These are phyloP conservation scores for Eutrema salsugineum DNA, from an alignment of 441 rosid species.

Conservation along the genomic window DNA sequence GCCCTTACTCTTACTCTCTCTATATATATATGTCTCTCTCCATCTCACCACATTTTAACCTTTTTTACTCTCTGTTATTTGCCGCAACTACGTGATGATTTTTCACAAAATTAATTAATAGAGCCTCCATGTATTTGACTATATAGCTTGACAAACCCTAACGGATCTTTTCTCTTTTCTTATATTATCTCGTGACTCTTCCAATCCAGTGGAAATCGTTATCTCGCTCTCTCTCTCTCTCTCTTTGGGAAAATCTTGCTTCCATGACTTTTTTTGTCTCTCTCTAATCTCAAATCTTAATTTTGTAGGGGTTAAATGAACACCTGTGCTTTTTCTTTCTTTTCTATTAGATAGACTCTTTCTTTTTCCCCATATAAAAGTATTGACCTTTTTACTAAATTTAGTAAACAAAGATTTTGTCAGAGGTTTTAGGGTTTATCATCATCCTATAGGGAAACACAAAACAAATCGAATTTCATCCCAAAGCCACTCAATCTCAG, in stretches of 20 bases:
- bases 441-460: not conserved
- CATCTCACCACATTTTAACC: not conserved
- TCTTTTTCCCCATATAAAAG: not conserved
- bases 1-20: not conserved
- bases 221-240: not conserved
- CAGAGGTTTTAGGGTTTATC: conserved; percentile 8
- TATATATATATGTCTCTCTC: not conserved
- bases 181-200: not conserved
- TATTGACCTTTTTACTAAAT: not conserved
- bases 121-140: not conserved
- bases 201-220: not conserved
- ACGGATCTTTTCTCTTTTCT: conserved; percentile 28
- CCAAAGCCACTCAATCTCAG: not conserved
- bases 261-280: not conserved
- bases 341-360: not conserved
- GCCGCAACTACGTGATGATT: too few relatives aligned
- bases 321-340: not conserved
- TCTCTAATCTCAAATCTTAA: not conserved
- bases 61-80: too few relatives aligned
- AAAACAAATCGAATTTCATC: not conserved
- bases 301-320: not conserved
- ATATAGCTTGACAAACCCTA: conserved; percentile 9
- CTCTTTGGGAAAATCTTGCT: not conserved
- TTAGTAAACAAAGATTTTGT: conserved; percentile 13
- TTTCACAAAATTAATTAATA: too few relatives aligned